Evolutionary conservation across 331 rosid genomes (phyloP).

Genomic region (Malus hybrid): DNA sequence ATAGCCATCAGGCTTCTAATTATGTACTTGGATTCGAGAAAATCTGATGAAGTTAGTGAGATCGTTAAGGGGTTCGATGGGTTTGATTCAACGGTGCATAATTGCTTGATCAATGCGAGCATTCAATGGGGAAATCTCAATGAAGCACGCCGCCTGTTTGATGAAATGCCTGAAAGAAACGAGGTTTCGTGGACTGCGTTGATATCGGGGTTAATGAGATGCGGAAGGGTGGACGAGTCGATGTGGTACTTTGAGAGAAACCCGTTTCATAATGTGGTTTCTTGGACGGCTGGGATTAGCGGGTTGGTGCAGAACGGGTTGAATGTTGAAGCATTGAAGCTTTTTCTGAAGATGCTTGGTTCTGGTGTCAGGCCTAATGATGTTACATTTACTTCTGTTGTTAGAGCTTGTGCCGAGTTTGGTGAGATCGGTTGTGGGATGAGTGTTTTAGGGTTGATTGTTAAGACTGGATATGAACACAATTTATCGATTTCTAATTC

Average conservation of each 20-base stretch:
- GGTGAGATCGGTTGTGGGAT: not conserved
- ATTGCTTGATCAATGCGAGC: constrained; percentile 6
- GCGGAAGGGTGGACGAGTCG: constrained; percentile 3
- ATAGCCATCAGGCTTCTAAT: constrained; percentile 13
- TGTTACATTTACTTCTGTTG: constrained; percentile 4
- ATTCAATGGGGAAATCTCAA: not conserved
- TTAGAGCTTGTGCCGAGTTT: constrained; percentile 3
- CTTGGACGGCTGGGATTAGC: constrained; percentile 10
- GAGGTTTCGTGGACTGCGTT: constrained; percentile 9
- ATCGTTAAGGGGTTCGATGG: not conserved
- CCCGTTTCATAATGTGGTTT: constrained; percentile 11
- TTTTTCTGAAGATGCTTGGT: not conserved
- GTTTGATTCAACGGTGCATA: constrained; percentile 1
- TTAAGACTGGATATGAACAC: constrained; percentile 7
- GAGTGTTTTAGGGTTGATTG: constrained; percentile 12
- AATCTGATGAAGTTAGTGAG: not conserved
- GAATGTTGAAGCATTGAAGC: not conserved
- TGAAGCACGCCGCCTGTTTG: constrained; percentile 5
- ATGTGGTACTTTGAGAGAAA: constrained; percentile 18
- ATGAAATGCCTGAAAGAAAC: constrained; percentile 11
- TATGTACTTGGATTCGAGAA: constrained; percentile 1
- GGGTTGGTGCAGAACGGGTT: constrained; percentile 14
- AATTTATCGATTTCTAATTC: constrained; percentile 7
- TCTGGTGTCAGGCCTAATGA: constrained; percentile 10
- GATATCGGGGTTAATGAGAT: constrained; percentile 10